phyloP scores from a whole-genome alignment of 2,329 filamentous ascomycete genomes.

The Orbilia blumenaviensis region DNA sequence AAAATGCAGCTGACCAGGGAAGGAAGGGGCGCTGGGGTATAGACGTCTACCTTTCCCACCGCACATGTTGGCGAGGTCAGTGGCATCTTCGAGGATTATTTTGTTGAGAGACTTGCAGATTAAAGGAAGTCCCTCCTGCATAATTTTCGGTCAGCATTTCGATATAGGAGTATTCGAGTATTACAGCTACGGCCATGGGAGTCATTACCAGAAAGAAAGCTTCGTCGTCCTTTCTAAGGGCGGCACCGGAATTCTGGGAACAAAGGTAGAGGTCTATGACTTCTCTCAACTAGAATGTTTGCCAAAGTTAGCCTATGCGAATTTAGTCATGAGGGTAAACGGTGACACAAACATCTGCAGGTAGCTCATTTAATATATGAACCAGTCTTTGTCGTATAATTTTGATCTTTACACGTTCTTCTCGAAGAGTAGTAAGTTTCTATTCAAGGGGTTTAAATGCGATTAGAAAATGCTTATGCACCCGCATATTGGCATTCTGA shows the following conservation, averaged over 20 bases:
- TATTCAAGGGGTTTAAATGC: not conserved
- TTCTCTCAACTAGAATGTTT: conserved; percentile 24
- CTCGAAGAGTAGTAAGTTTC: conserved; percentile 43
- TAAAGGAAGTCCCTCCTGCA: conserved; percentile 40
- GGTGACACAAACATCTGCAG: conserved; percentile 24
- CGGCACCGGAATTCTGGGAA: conserved; percentile 30
- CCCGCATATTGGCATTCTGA: too few species aligned
- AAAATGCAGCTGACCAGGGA: not conserved
- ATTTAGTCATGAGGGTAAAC: not conserved
- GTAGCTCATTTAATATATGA: conserved; percentile 42
- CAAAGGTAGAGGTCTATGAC: conserved; percentile 50
- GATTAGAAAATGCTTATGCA: not conserved
- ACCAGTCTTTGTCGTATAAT: conserved; percentile 39
- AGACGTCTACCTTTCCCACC: conserved; percentile 33
- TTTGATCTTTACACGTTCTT: conserved; percentile 33
- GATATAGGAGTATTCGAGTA: not conserved
- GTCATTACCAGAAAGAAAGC: conserved; percentile 45
- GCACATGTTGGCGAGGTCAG: conserved; percentile 48
- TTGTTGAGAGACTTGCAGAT: conserved; percentile 50
- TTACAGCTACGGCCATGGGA: too few species aligned
- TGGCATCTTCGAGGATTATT: conserved; percentile 48
- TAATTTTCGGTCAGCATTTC: not conserved
- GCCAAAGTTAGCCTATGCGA: not conserved
- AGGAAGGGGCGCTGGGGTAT: not conserved
- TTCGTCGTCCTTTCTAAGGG: conserved; percentile 48